phyloP scores from a whole-genome alignment of 371 early-diverging fungal genomes.

The Batkoa obscura region DNA sequence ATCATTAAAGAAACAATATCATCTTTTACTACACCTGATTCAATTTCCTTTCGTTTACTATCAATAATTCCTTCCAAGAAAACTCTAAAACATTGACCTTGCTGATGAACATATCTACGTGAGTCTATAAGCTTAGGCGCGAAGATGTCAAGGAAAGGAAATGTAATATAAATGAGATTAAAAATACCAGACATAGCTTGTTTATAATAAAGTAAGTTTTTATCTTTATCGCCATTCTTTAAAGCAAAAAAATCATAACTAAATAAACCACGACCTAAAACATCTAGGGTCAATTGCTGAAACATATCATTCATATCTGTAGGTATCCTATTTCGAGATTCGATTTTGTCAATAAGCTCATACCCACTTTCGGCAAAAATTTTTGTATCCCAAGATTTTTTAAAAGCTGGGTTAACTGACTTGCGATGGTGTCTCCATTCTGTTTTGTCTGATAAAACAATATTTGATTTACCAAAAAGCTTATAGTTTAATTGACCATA shows the following conservation, averaged over 20 bases:
- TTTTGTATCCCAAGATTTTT: not conserved
- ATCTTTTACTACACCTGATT: not conserved
- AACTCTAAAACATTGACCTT: not conserved
- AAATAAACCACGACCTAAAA: slow-evolving; percentile 2
- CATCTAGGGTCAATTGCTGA: slow-evolving; percentile 3
- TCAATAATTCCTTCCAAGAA: slow-evolving; percentile 1
- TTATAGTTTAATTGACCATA: not conserved
- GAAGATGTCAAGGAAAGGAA: not conserved
- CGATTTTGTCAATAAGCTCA: not conserved
- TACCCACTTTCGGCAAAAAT: not conserved
- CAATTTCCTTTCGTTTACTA: not conserved
- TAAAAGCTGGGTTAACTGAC: not conserved
- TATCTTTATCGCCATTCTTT: not conserved
- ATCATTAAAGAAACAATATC: not conserved
- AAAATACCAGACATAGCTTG: not conserved
- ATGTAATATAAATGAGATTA: not conserved
- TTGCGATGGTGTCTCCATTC: not conserved
- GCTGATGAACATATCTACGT: not conserved
- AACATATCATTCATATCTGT: not conserved
- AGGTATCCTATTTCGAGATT: not conserved
- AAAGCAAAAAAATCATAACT: slow-evolving; percentile 3
- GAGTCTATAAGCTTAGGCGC: not conserved
- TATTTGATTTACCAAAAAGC: not conserved
- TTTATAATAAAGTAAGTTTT: not conserved
- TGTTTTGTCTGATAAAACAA: not conserved